Evolutionary conservation across 2,329 filamentous ascomycete species (phyloP).

Genomic region (Helicocarpus griseus): DNA sequence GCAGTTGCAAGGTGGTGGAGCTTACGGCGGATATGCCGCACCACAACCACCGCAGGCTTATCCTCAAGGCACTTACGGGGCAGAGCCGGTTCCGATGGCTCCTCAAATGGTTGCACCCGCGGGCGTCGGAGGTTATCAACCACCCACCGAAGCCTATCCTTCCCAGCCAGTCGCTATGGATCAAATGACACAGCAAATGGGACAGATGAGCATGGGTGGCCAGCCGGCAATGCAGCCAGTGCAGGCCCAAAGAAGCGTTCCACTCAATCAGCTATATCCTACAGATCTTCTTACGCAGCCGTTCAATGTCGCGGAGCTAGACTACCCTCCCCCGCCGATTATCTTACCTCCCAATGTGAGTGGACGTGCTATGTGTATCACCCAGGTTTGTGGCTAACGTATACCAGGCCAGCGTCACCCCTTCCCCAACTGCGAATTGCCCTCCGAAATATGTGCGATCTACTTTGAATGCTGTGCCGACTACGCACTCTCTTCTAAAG

Average conservation of each 20-base stretch:
- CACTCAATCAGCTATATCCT: constrained; percentile 80
- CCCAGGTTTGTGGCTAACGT: constrained; percentile 30
- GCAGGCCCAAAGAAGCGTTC: constrained; percentile 34
- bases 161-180: constrained; percentile 50
- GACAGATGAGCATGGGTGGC: constrained; percentile 60
- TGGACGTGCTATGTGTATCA: constrained; percentile 15
- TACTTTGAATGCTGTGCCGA: constrained; percentile 87
- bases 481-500: constrained; percentile 84
- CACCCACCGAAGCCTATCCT: constrained; percentile 58
- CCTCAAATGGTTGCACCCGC: constrained; percentile 14
- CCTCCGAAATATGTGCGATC: constrained; percentile 89
- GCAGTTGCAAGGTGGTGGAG: constrained; percentile 43
- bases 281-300: constrained; percentile 87
- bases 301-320: constrained; percentile 87
- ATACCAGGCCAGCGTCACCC: constrained; percentile 71
- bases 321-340: constrained; percentile 82
- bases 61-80: constrained; percentile 35
- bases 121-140: constrained; percentile 54
- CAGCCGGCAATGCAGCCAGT: constrained; percentile 44
- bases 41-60: constrained; percentile 39
- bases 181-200: constrained; percentile 74
- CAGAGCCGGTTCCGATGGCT: constrained; percentile 31
- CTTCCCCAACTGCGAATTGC: constrained; percentile 85
- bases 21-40: constrained; percentile 53
- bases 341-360: constrained; percentile 85